Conservation (phyloP, 1,284 basidiomycete species). For the Apiotrichum akiyoshidainum region DNA sequence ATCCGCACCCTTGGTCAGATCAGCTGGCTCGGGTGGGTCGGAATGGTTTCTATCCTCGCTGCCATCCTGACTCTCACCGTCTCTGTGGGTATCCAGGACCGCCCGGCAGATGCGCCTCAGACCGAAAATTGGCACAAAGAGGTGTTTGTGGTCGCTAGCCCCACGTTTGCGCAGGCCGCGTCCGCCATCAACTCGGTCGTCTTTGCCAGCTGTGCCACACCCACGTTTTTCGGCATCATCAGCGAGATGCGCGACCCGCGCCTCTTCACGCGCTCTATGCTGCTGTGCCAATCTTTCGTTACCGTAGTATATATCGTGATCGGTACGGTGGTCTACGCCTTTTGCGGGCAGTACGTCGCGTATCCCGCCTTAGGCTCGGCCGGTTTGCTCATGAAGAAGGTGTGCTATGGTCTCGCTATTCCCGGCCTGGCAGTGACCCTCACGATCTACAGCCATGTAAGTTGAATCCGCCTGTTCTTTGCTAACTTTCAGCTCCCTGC, state of each 20-base stretch:
- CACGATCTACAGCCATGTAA: slow-evolving; percentile 8
- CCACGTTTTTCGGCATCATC: slow-evolving; percentile 24
- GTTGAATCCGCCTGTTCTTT: no score
- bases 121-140: slow-evolving; percentile 31
- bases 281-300: slow-evolving; percentile 33
- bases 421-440: slow-evolving; percentile 37
- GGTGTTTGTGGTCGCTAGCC: slow-evolving; percentile 23
- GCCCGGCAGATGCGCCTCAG: slow-evolving; percentile 36
- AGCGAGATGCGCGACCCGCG: slow-evolving; percentile 37
- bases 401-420: slow-evolving; percentile 49
- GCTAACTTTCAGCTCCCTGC: slow-evolving; percentile 29
- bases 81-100: slow-evolving; percentile 46
- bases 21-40: slow-evolving; percentile 47
- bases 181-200: slow-evolving; percentile 42
- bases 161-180: slow-evolving; percentile 42
- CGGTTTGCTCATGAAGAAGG: slow-evolving; percentile 46
- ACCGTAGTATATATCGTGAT: slow-evolving; percentile 41
- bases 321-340: slow-evolving; percentile 30
- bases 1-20: slow-evolving; percentile 47
- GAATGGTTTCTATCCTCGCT: slow-evolving; percentile 34
- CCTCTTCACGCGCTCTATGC: slow-evolving; percentile 31
- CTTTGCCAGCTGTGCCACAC: slow-evolving; percentile 39
- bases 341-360: slow-evolving; percentile 47
- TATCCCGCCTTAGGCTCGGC: slow-evolving; percentile 46
- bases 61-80: slow-evolving; percentile 47